phyloP scores from a whole-genome alignment of 108 stramenopile genomes.

The Poteriospumella lacustris region DNA sequence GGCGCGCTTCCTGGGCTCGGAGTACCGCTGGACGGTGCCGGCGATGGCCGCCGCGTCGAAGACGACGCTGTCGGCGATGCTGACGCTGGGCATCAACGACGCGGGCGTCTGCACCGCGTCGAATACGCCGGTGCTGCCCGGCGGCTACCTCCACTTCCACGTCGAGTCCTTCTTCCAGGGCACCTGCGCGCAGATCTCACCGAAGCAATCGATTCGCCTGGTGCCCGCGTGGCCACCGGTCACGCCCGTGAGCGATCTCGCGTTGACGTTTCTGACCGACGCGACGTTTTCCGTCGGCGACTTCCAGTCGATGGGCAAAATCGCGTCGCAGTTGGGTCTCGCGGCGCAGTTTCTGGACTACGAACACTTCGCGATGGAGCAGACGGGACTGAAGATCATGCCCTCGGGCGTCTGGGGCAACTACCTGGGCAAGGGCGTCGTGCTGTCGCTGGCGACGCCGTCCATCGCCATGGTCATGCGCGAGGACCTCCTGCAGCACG shows the following conservation, averaged over 20 bases:
- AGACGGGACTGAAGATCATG: too few species aligned
- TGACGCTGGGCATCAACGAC: too few species aligned
- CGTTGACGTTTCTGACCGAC: background rate
- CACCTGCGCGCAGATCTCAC: background rate
- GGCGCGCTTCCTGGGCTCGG: background rate
- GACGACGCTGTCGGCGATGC: background rate
- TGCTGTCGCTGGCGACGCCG: too few species aligned
- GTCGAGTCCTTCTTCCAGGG: background rate
- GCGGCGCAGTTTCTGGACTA: background rate
- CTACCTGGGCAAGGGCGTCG: too few species aligned
- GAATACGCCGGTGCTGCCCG: background rate
- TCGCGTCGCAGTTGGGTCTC: background rate
- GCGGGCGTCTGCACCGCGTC: too few species aligned
- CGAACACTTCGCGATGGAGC: slow-evolving; percentile 5
- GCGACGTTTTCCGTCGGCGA: background rate
- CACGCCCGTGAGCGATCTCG: background rate
- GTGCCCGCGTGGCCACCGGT: background rate
- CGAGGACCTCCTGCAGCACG: too few species aligned
- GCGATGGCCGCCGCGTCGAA: background rate
- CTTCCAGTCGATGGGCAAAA: background rate
- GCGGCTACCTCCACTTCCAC: background rate
- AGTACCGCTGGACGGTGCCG: background rate
- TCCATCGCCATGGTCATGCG: too few species aligned
- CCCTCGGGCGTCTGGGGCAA: too few species aligned
- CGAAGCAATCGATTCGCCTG: background rate